Evolutionary conservation across 2,329 filamentous ascomycete species (phyloP), one percentile per base, ranked within the genome.

Genomic region (Penicillium aurantiogriseum): DNA sequence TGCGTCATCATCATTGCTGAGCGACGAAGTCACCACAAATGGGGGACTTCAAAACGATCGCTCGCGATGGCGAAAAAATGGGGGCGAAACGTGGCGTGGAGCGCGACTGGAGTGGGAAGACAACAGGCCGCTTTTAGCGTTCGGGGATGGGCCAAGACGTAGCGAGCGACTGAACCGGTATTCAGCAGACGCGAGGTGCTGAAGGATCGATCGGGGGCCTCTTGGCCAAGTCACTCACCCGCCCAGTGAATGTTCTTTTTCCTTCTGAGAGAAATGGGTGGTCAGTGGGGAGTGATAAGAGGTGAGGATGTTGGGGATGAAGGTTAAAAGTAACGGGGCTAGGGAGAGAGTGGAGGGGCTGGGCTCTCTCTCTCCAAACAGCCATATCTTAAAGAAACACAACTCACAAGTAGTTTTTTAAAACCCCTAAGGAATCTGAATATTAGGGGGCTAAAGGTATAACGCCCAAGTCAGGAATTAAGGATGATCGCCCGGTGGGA

Each of bases 1-100:
- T 80, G 79, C 70, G 77, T 74, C 77, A 80, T 80, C 76, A 79
- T 80, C 73, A 83, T 82, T 77, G 83, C 73, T 72, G 66, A 66
- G 53, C 64, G 58, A 67, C 65, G 64, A 70, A 71, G 68, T 70
- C 71, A 70, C 68, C 71, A 65, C 69, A 53, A 63, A 70, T 60
- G 64, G 62, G 67, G 69, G 64, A 69, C 64, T 62, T 65, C 40
- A 31, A 40, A 43, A 58, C 55, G 52, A 64, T 65, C 57, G 51
- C 57, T 51, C 60, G 57, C 54, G 56, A 62, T 52, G 45, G 59
- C 53, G 59, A 61, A 59, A 61, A 59, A 51, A 56, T 38, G 35
- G 36, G 39, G 27, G 56, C 55, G 56, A 54, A 55, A 42, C 45
- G 43, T 48, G 45, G 51, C 47, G 54, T 46, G 40, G 56, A 56